Evolutionary conservation across 176 grass and related monocot species (phyloP), one percentile per base, ranked within the genome.

Genomic region (Lolium perenne): DNA sequence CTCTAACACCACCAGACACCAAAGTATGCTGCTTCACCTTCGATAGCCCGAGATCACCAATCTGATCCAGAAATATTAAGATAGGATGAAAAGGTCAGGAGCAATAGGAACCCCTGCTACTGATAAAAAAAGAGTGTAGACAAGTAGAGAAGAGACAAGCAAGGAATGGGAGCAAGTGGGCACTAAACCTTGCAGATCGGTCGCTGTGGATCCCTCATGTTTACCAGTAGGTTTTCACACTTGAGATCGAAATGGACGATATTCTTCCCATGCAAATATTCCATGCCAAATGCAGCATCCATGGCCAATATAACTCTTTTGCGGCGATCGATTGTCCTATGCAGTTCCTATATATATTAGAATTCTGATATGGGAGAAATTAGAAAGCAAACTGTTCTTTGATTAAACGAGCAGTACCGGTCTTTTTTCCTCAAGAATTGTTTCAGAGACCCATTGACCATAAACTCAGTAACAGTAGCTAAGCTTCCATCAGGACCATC

Each of bases 221-320:
- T 99, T 74, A 99, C 97, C 47, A 99, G 80, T 87, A 96, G 90
- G 72, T 99, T 99, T 26, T 96, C 97, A 64, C 97, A 99, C 81
- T 99, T 99, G 3, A 99, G 90, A 91, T 99, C 97, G 23, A 99
- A 99, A 89, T 99, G 97, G 57, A 99, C 97, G 50, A 96, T 99
- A 81, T 99, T 96, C 83, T 94, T 99, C 51, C 85, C 84, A 18
- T 99, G 97, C 88, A 99, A 91, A 95, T 99, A 99, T 84, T 99
- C 97, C 97, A 99, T 99, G 56, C 97, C 97, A 86, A 96, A 99
- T 82, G 97, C 97, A 78, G 90, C 88, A 90, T 94, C 97, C 97
- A 96, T 99, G 11, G 97, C 90, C 86, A 99, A 90, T 85, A 99
- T 96, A 82, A 99, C 83, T 86, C 97, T 92, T 84, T 99, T 99